These are phyloP conservation scores for Metarhizium guizhouense DNA, from an alignment of 2,329 filamentous ascomycete species.

Conservation along the genomic window DNA sequence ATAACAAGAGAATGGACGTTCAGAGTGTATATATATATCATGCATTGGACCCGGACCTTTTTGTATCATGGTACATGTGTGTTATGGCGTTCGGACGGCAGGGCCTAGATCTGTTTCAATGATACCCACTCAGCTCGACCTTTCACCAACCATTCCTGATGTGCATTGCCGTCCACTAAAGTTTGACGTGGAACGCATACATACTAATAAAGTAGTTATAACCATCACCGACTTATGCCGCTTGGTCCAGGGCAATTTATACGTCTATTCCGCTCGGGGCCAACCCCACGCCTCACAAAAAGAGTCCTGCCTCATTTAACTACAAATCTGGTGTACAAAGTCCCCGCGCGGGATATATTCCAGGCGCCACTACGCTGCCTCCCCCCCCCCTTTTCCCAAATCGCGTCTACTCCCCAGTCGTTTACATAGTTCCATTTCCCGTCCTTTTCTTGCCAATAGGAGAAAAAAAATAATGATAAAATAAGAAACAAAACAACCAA, in stretches of 20 bases:
- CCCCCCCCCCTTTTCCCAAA: too few species aligned
- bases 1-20: slow-evolving; percentile 2
- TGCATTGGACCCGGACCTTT: background rate
- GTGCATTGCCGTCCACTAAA: too few species aligned
- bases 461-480: background rate
- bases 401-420: background rate
- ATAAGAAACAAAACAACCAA: background rate
- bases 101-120: background rate
- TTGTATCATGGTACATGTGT: background rate
- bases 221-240: too few species aligned
- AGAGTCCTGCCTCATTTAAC: background rate
- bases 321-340: slow-evolving; percentile 3
- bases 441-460: background rate
- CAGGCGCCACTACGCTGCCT: background rate
- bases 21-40: background rate
- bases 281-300: background rate
- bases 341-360: background rate
- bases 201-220: too few species aligned
- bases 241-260: background rate
- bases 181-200: too few species aligned
- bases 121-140: background rate
- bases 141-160: background rate
- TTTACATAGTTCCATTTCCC: background rate
- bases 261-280: background rate
- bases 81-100: background rate